Evolutionary conservation across 2,329 filamentous ascomycete genomes (phyloP), one percentile per base, ranked within the genome.

Genomic region (Ambrosiella cleistominuta): DNA sequence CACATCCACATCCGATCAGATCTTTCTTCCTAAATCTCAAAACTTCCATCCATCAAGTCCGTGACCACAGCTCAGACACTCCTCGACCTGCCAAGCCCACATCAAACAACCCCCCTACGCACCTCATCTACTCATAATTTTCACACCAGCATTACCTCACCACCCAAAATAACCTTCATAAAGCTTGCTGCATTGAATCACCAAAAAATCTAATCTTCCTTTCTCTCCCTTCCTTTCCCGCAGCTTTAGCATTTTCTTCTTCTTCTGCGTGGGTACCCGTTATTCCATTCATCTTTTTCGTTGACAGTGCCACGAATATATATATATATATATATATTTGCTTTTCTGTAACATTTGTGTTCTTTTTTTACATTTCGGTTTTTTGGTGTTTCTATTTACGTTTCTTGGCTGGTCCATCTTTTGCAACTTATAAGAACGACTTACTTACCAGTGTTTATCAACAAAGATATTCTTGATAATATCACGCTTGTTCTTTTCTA

Each of bases 381-480:
- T 13, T 15, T 55, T 19, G 13, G n/a, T 59, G n/a, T 59, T 59
- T 44, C 35, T 59, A 54, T 55, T 55, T 49, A 36, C 49, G 38
- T 55, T 45, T 55, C 44, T 36, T 49, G 57, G 56, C 56, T 39
- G 56, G 56, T 45, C 56, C 56, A 45, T 42, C 42, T 54, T 40
- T 37, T 17, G 17, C 13, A 13, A 27, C 13, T 53, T 38, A 35
- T 38, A n/a, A 53, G 12, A 35, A 37, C 13, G 17, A 17, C 17
- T 11, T 13, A 37, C 38, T 37, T 53, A 15, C 51, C 44, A 47
- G n/a, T 7, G 12, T 40, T 38, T 38, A 53, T 39, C 35, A 37
- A 13, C 13, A 35, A 36, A 38, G 45, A 49, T 47, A n/a, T 45
- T 36, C 13, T 17, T 17, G 11, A 55, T 38, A 27, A 55, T 27